Percentiles rank a stretch among this genome's conserved stretches.
These are phyloP conservation scores for Russula compacta DNA, from an alignment of 768 basidiomycete species.

Conservation along the genomic window DNA sequence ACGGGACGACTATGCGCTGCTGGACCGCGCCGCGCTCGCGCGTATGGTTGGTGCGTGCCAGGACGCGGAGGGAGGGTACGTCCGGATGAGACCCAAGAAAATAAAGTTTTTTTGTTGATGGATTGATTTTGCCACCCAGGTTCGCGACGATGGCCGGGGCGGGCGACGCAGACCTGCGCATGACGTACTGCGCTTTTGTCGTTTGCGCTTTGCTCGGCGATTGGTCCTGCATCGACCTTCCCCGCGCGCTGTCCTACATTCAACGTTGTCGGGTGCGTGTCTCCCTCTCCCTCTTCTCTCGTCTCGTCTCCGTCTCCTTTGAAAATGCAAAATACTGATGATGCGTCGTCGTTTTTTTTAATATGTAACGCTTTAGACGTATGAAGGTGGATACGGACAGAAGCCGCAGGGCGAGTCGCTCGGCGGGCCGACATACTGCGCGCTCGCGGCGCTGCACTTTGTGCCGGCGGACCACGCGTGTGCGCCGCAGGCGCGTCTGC, in stretches of 20 bases:
- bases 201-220: conserved; percentile 72
- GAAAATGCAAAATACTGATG: too few species aligned
- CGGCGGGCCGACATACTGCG: conserved; percentile 95
- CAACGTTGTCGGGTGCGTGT: conserved; percentile 57
- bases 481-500: conserved; percentile 17
- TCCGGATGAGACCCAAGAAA: too few species aligned
- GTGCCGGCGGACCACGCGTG: conserved; percentile 27
- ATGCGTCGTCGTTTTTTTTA: too few species aligned
- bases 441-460: conserved; percentile 65
- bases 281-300: not conserved
- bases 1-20: conserved; percentile 67
- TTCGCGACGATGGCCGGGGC: conserved; percentile 64
- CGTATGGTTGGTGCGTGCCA: conserved; percentile 66
- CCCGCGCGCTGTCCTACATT: conserved; percentile 55
- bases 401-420: conserved; percentile 75
- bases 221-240: conserved; percentile 65
- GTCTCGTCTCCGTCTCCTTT: not conserved
- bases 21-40: conserved; percentile 63
- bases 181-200: conserved; percentile 80
- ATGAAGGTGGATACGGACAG: conserved; percentile 91
- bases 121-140: conserved; percentile 29
- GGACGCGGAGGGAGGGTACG: conserved; percentile 73
- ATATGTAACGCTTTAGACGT: conserved; percentile 52
- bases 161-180: conserved; percentile 71
- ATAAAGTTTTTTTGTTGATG: too few species aligned